phyloP scores from a whole-genome alignment of 1,284 basidiomycete species.

The Trametes polyzona region DNA sequence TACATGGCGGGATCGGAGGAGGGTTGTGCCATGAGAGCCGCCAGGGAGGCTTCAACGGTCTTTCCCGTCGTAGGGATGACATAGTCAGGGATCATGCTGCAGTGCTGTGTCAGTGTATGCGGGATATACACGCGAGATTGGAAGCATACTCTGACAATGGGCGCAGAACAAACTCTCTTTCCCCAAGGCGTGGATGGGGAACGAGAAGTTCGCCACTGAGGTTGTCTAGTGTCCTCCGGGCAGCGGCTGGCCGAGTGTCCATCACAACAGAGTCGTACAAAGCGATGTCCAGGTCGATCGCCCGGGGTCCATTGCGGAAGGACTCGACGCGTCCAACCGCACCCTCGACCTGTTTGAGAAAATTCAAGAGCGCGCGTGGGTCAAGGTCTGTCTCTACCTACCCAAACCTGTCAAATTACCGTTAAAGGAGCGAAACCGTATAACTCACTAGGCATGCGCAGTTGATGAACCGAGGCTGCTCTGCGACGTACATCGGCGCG shows the following conservation, averaged over 20 bases:
- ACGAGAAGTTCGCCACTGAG: constrained; percentile 72
- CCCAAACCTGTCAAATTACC: neutral
- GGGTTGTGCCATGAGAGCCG: constrained; percentile 39
- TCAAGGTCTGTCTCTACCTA: constrained; percentile 77
- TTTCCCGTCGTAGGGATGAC: constrained; percentile 61
- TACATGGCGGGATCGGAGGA: constrained; percentile 52
- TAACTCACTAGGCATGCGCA: constrained; percentile 84
- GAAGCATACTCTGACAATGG: constrained; percentile 82
- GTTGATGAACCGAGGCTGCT: constrained; percentile 92
- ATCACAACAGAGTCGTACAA: constrained; percentile 73
- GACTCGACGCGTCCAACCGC: constrained; percentile 83
- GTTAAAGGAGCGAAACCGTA: neutral
- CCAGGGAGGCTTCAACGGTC: constrained; percentile 52
- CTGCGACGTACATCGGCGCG: constrained; percentile 92
- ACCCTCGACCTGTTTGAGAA: constrained; percentile 79
- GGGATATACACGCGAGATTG: neutral
- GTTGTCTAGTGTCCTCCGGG: constrained; percentile 49
- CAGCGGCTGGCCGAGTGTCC: constrained; percentile 55
- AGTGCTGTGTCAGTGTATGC: neutral
- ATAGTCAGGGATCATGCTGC: constrained; percentile 73
- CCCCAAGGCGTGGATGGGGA: constrained; percentile 82
- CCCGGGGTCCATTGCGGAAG: constrained; percentile 86
- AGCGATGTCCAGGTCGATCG: constrained; percentile 91
- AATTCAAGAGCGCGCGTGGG: constrained; percentile 63
- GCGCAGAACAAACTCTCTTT: constrained; percentile 91